Base-by-base conservation (phyloP, 176 grass and related monocot species). In the Phoenix roebelenii region DNA sequence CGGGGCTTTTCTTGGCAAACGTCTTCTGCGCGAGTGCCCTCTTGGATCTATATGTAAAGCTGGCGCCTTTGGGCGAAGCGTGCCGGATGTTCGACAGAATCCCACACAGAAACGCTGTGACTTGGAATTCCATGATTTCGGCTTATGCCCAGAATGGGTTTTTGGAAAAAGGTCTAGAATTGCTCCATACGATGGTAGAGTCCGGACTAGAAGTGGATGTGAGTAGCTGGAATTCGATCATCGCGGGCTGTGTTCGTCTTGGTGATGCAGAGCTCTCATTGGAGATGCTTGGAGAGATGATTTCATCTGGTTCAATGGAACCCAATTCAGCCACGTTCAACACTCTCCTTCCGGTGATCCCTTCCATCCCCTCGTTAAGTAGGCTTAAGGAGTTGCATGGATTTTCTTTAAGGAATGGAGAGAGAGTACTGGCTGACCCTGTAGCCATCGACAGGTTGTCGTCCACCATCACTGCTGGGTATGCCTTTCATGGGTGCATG, bases 321-420 rank as follows among this genome's bases (percentile, higher is more conserved):
- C 82, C 82, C 15, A 85, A 80, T 65, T 24, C 54, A 7, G 82
- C 77, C 25, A 77, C 82, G 25, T 77, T 85, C 17, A 80, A 85
- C 39, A 85, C 77, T 4, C 55, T 85, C 39, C 72, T 85, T 48
- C 52, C 77, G 12, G 55, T 80, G 10, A 69, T 85, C 54, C 61
- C 77, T 5, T 54, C 16, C 23, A 69, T 80, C 64, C 57, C 50
- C 15, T 63, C 24, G 18, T 30, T 66, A 28, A 25, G 73, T 64
- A 66, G 57, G 60, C 67, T 85, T 30, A 66, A 79, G 63, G 72
- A 73, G 54, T 54, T 85, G 58, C 82, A 85, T 18, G 77, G 56
- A 18, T 80, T 85, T 26, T 70, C 59, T 69, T 25, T 76, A 25
- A 79, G 68, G 58, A 77, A 77, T 23, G 19, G 52, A 10, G 22